These are phyloP conservation scores for Saccharomyces hybrid DNA, from an alignment of 1,139 yeast genomes.

Conservation along the genomic window DNA sequence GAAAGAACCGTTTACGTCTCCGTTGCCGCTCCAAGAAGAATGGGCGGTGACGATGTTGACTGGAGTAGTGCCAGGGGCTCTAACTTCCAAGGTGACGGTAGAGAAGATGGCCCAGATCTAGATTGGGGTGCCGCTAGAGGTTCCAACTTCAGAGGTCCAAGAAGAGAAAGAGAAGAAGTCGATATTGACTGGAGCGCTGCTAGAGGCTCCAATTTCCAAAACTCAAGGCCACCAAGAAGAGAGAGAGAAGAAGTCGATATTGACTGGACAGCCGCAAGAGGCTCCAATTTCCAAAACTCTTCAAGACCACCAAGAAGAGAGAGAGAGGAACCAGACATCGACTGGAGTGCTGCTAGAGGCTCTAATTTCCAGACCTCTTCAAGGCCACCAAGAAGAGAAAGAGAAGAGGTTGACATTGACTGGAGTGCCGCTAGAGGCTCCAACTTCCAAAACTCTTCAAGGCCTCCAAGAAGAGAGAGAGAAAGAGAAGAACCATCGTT, in stretches of 20 bases:
- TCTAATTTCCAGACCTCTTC: conserved; percentile 31
- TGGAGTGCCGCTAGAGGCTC: conserved; percentile 23
- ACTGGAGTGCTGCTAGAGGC: conserved; percentile 41
- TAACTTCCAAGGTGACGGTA: conserved; percentile 8
- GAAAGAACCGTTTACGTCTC: conserved; percentile 76
- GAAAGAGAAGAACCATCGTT: conserved; percentile 29
- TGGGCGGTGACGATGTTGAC: conserved; percentile 34
- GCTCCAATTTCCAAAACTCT: conserved; percentile 24
- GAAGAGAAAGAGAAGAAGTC: conserved; percentile 17
- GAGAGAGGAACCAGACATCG: conserved; percentile 29
- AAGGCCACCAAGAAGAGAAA: background rate
- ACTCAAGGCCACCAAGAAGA: conserved; percentile 1
- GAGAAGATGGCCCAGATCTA: conserved; percentile 10
- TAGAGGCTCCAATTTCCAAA: conserved; percentile 27
- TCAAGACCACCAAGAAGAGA: conserved; percentile 27
- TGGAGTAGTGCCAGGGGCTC: conserved; percentile 36
- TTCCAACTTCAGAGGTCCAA: conserved; percentile 12
- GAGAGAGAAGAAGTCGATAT: conserved; percentile 41
- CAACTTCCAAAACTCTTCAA: conserved; percentile 17
- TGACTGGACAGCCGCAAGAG: conserved; percentile 54
- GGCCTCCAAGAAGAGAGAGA: conserved; percentile 2
- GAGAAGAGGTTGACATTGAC: conserved; percentile 7
- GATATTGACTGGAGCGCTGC: conserved; percentile 42
- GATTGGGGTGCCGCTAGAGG: conserved; percentile 37
- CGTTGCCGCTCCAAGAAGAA: conserved; percentile 82